Base-by-base conservation (phyloP, 495 filamentous ascomycete species). In the Amphirosellinia nigrospora region DNA sequence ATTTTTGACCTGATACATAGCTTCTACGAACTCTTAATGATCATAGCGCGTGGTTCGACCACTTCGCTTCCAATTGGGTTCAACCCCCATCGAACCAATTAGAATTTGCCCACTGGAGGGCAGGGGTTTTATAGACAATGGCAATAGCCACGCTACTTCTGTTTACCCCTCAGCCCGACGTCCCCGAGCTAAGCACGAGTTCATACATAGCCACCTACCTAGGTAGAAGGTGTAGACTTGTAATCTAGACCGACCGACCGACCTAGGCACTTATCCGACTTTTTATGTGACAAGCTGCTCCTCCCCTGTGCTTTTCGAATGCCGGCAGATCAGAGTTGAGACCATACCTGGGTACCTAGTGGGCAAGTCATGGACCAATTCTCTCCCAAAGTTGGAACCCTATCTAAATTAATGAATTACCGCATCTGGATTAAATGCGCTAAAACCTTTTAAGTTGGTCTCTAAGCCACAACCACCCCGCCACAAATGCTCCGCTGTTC, bases 21-120 rank as follows among this genome's bases (percentile, higher is more conserved):
- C 45, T 64, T 32, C 52, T 72, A 64, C 69, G 68, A 55, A 68
- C 48, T 71, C 66, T 62, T 68, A 64, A 70, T 72, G 72, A 76
- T 65, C 65, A 64, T 48, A 48, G 52, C 28, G 60, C 58, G 36
- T 63, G 34, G 45, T 36, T 50, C 39, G 50, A 36, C 50, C 38
- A 56, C 23, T 63, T 71, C 72, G 66, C 66, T 70, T 71, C 66
- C 58, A 41, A 60, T 48, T 50, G 39, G 66, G 45, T 38, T 36
- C 45, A 45, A 63, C 46, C 36, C 58, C 43, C 58, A 10, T 28
- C 32, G 45, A 45, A 67, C 52, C 41, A 58, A 26, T 7, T 59
- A 58, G 38, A 39, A 23, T 56, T 59, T 34, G 26, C 21, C 23
- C 15, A 50, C 43, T 32, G 67, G 43, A 52, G 43, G 30, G 41